Evolutionary conservation across 306 rosid species (phyloP), one percentile per base, ranked within the genome.

Genomic region (Chamaecrista fasciculata): DNA sequence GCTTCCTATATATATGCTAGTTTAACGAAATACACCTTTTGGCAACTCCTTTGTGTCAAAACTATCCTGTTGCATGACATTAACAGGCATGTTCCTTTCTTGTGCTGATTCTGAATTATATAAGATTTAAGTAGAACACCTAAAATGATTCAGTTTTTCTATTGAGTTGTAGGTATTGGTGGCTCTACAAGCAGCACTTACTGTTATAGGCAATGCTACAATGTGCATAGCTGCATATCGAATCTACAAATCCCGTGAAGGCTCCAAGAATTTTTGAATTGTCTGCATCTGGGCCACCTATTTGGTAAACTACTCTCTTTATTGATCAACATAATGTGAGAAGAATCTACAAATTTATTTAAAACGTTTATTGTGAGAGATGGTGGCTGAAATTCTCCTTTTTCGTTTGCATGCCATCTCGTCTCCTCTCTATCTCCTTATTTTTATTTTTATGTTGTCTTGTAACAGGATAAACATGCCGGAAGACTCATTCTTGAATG

Each of bases 211-310:
- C 67, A 91, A 95, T 56, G 82, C 81, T 42, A 88, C 97, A 29
- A 89, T 95, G 97, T 91, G 97, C 70, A 62, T 84, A 40, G 99
- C 97, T 76, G 96, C 96, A 57, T 91, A 79, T 75, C 86, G 92
- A 24, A 89, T 95, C 65, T 89, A 84, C 89, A 87, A 86, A 84
- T 79, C 96, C 29, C 75, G 71, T 44, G 82, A 95, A 73, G 67
- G 82, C 72, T 76, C 96, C 36, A 79, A 84, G 67, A 81, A 81
- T 42, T 76, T 76, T 21, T 89, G 86, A 85, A 66, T 43, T 72
- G 37, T 33, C 52, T 70, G 61, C 25, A 26, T 25, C 5, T 48
- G 66, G 33, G n/a, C n/a, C 62, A 70, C 23, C 67, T 31, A 44
- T 19, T 72, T 39, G 81, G 49, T 75, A 58, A 76, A 40, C 66